Percentiles rank a stretch among this genome's conserved stretches.
Evolutionary conservation across 805 yeast genomes (phyloP).

Genomic region (Starmerella bombicola): DNA sequence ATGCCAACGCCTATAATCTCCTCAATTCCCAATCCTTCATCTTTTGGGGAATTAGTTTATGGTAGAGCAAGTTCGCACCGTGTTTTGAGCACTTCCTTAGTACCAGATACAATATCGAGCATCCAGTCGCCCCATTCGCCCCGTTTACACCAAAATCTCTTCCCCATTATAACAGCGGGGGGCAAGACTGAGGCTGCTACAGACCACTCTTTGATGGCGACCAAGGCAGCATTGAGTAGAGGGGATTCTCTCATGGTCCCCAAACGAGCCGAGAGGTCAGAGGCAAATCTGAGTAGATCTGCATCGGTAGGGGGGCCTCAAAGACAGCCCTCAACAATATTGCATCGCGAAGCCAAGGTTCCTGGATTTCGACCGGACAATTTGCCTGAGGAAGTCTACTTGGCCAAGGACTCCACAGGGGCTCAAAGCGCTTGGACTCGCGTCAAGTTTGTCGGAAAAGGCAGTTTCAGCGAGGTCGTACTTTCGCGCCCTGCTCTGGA

Average conservation of each 20-base stretch:
- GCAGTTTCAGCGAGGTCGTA: constrained; percentile 33
- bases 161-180: neutral
- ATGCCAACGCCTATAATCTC: constrained; percentile 9
- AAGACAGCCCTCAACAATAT: constrained; percentile 19
- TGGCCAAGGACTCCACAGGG: constrained; percentile 10
- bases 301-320: constrained; percentile 21
- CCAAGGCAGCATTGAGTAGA: constrained; percentile 1
- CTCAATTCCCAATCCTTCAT: neutral
- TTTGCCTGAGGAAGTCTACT: constrained; percentile 18
- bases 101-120: constrained; percentile 7
- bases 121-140: neutral
- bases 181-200: too few relatives aligned
- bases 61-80: neutral
- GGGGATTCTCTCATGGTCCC: constrained; percentile 16
- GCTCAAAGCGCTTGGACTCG: constrained; percentile 16
- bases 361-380: constrained; percentile 5
- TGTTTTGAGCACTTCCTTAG: constrained; percentile 8
- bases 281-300: constrained; percentile 12
- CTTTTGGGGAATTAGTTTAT: too few relatives aligned
- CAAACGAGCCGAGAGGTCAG: constrained; percentile 12
- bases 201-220: too few relatives aligned
- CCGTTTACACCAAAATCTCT: neutral
- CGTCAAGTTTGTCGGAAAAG: constrained; percentile 29
- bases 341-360: constrained; percentile 18
- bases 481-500: constrained; percentile 28